Evolutionary conservation across 805 yeast species (phyloP).

Genomic region (Kuraishia borneana): DNA sequence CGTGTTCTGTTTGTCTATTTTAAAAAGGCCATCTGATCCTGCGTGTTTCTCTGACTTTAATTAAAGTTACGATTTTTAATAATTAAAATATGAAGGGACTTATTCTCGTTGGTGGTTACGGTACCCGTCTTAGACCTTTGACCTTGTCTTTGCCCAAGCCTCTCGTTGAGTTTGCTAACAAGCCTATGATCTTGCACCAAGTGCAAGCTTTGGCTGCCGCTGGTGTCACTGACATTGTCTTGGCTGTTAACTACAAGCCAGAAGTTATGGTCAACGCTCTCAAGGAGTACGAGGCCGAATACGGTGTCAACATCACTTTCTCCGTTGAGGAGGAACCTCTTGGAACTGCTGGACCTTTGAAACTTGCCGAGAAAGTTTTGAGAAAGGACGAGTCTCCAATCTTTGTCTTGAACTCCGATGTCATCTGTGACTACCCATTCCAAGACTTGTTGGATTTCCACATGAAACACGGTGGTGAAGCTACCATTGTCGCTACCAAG

Average conservation of each 20-base stretch:
- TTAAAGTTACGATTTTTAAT: background rate
- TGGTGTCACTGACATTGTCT: slow-evolving; percentile 96
- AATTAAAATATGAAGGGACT: slow-evolving; percentile 68
- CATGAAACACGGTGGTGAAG: slow-evolving; percentile 91
- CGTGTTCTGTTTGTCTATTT: background rate
- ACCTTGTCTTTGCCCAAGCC: slow-evolving; percentile 95
- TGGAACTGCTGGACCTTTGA: slow-evolving; percentile 99
- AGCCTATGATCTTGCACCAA: slow-evolving; percentile 98
- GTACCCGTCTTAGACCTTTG: slow-evolving; percentile 99
- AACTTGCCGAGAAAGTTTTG: slow-evolving; percentile 88
- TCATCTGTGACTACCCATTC: slow-evolving; percentile 98
- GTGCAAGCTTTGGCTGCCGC: slow-evolving; percentile 96
- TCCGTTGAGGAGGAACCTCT: slow-evolving; percentile 98
- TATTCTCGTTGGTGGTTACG: slow-evolving; percentile 98
- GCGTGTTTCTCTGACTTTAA: slow-evolving; percentile 2
- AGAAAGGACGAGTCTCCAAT: slow-evolving; percentile 94
- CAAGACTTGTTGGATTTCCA: slow-evolving; percentile 87
- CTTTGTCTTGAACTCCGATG: slow-evolving; percentile 96
- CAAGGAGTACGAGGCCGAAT: slow-evolving; percentile 87
- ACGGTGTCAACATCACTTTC: slow-evolving; percentile 91
- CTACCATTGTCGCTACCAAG: slow-evolving; percentile 98
- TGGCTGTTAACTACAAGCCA: slow-evolving; percentile 99
- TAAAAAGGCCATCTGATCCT: background rate
- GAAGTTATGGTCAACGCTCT: slow-evolving; percentile 97
- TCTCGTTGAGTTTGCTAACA: slow-evolving; percentile 94